Evolutionary conservation across 768 basidiomycete species (phyloP).

Genomic region (Kwoniella newhampshirensis): DNA sequence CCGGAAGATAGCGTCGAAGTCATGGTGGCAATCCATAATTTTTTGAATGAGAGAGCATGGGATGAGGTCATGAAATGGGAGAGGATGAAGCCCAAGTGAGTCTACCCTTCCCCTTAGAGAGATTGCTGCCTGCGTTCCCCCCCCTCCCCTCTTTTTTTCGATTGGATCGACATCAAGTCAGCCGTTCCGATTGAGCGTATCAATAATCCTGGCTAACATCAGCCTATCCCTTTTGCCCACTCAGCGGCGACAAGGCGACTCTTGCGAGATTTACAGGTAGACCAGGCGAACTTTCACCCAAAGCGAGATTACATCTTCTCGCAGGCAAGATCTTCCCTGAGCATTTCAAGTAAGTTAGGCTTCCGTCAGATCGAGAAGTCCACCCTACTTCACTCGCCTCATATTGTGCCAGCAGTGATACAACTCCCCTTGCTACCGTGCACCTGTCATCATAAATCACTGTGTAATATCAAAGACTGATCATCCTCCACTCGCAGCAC

Average conservation of each 20-base stretch:
- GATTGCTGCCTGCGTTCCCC: too few species aligned
- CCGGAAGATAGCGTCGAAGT: constrained; percentile 87
- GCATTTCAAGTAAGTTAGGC: constrained; percentile 72
- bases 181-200: not conserved
- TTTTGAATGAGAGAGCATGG: constrained; percentile 96
- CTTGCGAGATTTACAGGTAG: constrained; percentile 82
- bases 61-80: constrained; percentile 93
- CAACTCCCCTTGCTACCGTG: too few species aligned
- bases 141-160: too few species aligned
- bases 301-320: constrained; percentile 81
- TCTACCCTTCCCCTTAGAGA: constrained; percentile 1
- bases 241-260: constrained; percentile 67
- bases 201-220: not conserved
- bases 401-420: too few species aligned
- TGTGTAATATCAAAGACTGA: too few species aligned
- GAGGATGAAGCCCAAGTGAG: constrained; percentile 64
- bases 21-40: constrained; percentile 98
- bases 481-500: constrained; percentile 60
- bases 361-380: too few species aligned
- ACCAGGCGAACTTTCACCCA: constrained; percentile 91
- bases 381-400: too few species aligned
- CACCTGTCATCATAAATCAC: too few species aligned
- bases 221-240: not conserved
- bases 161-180: too few species aligned
- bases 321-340: constrained; percentile 87